Evolutionary conservation across 306 rosid species (phyloP).

Genomic region (Malus sieversii): DNA sequence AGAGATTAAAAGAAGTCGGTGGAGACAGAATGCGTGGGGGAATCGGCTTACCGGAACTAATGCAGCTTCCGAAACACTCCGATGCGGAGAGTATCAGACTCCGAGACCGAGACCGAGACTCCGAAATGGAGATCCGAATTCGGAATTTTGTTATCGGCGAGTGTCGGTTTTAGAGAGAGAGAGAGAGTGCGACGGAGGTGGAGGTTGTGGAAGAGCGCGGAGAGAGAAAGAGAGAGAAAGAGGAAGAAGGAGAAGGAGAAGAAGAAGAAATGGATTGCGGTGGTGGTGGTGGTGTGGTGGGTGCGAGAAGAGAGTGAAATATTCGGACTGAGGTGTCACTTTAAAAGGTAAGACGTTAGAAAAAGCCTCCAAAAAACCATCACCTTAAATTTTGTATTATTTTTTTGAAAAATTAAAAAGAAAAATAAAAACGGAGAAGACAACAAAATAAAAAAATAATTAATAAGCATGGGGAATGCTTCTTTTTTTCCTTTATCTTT

Average conservation of each 20-base stretch:
- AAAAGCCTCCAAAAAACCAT: constrained; percentile 33
- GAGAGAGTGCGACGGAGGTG: neutral
- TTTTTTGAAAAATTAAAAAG: neutral
- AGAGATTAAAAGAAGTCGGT: neutral
- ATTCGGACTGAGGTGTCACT: constrained; percentile 51
- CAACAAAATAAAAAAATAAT: neutral
- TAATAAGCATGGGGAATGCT: neutral
- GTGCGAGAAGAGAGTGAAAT: constrained; percentile 38
- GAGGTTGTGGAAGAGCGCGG: neutral
- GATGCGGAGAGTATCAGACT: neutral
- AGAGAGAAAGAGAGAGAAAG: neutral
- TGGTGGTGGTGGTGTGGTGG: constrained; percentile 35
- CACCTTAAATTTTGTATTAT: neutral
- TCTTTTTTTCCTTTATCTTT: neutral
- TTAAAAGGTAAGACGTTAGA: constrained; percentile 40
- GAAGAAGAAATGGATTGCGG: constrained; percentile 8
- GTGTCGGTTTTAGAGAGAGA: constrained; percentile 5
- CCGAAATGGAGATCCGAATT: constrained; percentile 33
- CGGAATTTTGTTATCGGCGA: neutral
- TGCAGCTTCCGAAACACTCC: constrained; percentile 19
- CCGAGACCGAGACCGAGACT: constrained; percentile 11
- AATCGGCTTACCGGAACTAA: constrained; percentile 44
- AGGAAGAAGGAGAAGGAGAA: neutral
- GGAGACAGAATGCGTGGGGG: constrained; percentile 2
- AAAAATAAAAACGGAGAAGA: neutral